Evolutionary conservation across 257 asterid genomes (phyloP).

Genomic region (Anisodus acutangulus): DNA sequence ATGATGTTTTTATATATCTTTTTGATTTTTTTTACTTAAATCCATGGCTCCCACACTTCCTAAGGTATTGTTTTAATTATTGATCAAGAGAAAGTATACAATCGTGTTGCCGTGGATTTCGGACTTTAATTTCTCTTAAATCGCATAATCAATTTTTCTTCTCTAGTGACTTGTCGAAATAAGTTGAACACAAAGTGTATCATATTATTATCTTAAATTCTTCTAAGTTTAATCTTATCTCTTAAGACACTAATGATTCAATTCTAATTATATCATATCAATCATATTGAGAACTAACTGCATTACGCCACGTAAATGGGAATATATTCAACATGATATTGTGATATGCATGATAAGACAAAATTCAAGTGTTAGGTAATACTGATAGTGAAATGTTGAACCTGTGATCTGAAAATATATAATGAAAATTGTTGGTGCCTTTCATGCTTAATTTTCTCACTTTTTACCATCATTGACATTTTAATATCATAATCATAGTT

Average conservation of each 20-base stretch:
- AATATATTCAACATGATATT: not conserved
- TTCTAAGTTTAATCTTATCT: not conserved
- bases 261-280: slow-evolving; percentile 2
- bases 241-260: not conserved
- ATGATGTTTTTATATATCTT: too few species aligned
- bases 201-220: not conserved
- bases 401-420: not conserved
- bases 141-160: too few species aligned
- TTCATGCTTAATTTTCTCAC: slow-evolving; percentile 2
- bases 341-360: not conserved
- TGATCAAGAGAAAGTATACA: too few species aligned
- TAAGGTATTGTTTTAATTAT: too few species aligned
- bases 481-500: too few species aligned
- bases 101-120: too few species aligned
- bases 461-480: too few species aligned
- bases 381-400: slow-evolving; percentile 18
- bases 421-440: not conserved
- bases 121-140: too few species aligned
- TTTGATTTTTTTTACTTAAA: too few species aligned
- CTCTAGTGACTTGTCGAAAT: too few species aligned
- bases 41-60: too few species aligned
- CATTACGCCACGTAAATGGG: not conserved
- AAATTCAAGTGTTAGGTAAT: slow-evolving; percentile 19
- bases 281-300: not conserved
- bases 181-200: not conserved